Base-by-base conservation (phyloP, 2,329 filamentous ascomycete species). In the Hypomyces rosellus region DNA sequence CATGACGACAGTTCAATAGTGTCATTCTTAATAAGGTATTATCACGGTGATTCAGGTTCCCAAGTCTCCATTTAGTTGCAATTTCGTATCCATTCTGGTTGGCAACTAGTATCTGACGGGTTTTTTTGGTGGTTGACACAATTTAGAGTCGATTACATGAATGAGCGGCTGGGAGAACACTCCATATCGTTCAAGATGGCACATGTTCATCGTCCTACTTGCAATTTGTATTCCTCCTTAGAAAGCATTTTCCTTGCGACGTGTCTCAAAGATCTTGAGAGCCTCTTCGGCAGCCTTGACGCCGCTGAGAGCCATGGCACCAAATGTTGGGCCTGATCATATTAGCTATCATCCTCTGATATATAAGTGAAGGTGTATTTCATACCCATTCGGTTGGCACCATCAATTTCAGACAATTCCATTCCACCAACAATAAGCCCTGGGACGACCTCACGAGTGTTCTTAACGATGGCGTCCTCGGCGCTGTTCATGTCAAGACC, bases 401-500 rank as follows among this genome's bases (percentile, higher is more conserved):
- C 90, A 63, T 96, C 90, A 33, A 95, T 84, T 71, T 96, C 90
- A 52, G 84, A 88, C 58, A 96, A 75, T 70, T 96, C 90, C 90
- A 96, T 96, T 37, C 90, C 91, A 48, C 90, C 91, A n/a, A 95
- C 86, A 61, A 96, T 89, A 56, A 96, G 74, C 25, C 91, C 90
- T 5, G 89, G 89, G 13, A 90, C 83, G 53, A 96, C 80, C 75
- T 96, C 90, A 54, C 90, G 84, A 6, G 90, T 96, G 59, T 86
- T 78, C 77, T 93, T 95, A 66, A 96, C 90, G 60, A 96, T 96
- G 44, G 90, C 89, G 61, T 96, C 90, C 69, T 96, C 90, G 41
- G 90, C 90, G 2, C 77, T 74, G 71, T 90, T 88, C 90, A 96
- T 96, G 69, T 96, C 90, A 15, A 96, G 76, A 8, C 90, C 91